Conservation (phyloP, 192 early-diverging fungal species). For the Coemansia reversa region DNA sequence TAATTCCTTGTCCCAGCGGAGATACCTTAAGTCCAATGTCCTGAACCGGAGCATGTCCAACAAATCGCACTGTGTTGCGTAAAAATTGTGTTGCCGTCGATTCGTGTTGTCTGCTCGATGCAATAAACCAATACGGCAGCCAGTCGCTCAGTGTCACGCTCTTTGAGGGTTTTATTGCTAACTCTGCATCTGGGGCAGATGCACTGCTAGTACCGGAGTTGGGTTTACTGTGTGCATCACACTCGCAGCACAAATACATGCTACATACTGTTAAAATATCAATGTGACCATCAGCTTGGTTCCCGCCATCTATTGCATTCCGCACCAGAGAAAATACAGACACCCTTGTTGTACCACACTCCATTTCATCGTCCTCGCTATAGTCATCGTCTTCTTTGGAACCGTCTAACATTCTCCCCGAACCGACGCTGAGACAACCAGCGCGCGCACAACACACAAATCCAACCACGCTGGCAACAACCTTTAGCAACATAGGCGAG, state of each 20-base stretch:
- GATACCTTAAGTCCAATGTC: conserved; percentile 38
- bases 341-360: no score
- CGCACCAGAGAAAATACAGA: background rate
- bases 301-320: background rate
- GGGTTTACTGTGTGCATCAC: conserved; percentile 1
- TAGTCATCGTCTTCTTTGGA: no score
- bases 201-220: no score
- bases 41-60: conserved; percentile 36
- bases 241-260: conserved; percentile 9
- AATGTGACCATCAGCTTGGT: background rate
- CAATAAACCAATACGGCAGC: conserved; percentile 55
- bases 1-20: conserved; percentile 40
- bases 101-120: conserved; percentile 28
- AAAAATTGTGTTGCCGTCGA: conserved; percentile 29
- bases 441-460: conserved; percentile 47
- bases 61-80: conserved; percentile 32
- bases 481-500: conserved; percentile 29
- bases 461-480: conserved; percentile 32
- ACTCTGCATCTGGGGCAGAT: background rate
- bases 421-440: conserved; percentile 15
- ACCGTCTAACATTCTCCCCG: background rate
- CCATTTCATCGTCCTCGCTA: no score
- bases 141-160: conserved; percentile 39
- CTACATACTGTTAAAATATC: background rate
- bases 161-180: background rate